Conservation (phyloP, 345 rosid species). For the Lepidium sativum region DNA sequence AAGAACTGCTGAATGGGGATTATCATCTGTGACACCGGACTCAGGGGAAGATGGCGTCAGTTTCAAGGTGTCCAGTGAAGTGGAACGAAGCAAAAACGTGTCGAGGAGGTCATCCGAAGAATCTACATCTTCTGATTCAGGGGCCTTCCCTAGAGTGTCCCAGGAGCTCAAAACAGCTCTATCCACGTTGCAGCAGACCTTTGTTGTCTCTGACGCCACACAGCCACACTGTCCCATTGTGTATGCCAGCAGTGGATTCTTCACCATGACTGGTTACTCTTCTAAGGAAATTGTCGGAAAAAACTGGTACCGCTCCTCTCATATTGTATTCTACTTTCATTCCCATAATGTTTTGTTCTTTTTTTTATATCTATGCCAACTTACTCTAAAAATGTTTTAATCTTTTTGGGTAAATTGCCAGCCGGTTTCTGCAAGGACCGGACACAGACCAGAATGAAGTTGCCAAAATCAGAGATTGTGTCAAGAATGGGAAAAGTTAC, state of each 20-base stretch:
- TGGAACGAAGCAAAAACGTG: slow-evolving; percentile 31
- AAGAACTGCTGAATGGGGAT: slow-evolving; percentile 90
- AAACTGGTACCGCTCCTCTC: slow-evolving; percentile 57
- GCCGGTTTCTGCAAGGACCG: slow-evolving; percentile 94
- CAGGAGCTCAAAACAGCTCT: slow-evolving; percentile 86
- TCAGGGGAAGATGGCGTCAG: slow-evolving; percentile 35
- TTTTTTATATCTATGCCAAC: not conserved
- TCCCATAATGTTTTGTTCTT: not conserved
- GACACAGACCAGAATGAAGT: slow-evolving; percentile 77
- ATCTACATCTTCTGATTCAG: slow-evolving; percentile 34
- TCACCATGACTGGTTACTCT: slow-evolving; percentile 86
- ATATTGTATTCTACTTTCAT: not conserved
- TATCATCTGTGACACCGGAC: slow-evolving; percentile 41
- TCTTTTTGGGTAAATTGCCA: slow-evolving; percentile 29
- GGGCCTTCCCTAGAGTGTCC: slow-evolving; percentile 62
- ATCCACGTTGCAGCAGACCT: slow-evolving; percentile 83
- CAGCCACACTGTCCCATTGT: slow-evolving; percentile 84
- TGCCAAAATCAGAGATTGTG: slow-evolving; percentile 65
- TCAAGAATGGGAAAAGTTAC: slow-evolving; percentile 63
- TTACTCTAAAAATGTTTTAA: not conserved
- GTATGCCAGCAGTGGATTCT: slow-evolving; percentile 93
- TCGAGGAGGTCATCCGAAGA: slow-evolving; percentile 67
- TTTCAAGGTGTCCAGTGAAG: slow-evolving; percentile 46
- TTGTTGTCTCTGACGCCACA: slow-evolving; percentile 90
- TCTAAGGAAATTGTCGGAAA: slow-evolving; percentile 75